Base-by-base conservation (phyloP, 140 eudicot genomes). In the Erigeron philadelphicus region DNA sequence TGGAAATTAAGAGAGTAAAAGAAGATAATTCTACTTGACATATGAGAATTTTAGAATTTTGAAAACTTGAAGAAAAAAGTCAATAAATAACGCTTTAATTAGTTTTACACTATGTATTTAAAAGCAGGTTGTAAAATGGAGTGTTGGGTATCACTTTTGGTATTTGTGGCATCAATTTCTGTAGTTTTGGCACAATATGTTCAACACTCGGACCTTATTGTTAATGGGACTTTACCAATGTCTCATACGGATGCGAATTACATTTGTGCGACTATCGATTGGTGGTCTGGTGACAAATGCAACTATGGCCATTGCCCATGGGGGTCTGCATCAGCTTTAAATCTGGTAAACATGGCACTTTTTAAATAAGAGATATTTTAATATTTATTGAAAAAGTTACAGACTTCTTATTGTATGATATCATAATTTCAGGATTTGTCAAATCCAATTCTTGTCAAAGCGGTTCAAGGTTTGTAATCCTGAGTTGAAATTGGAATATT, bases 241-340 rank as follows among this genome's bases (percentile, higher is more conserved):
- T 84, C 88, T 49, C 77, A 77, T 15, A 91, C 97, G 19, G 95
- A 88, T 84, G 78, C 66, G 7, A 82, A 88, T 74, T 91, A 80
- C 73, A 81, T 91, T 0, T 91, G 97, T 72, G 97, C 96, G 19
- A 91, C 98, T 46, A 84, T 91, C 57, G 98, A 91, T 79, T 91
- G 98, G 98, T 91, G 98, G 98, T 96, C 98, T 71, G 80, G 82
- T 54, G 88, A 88, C 25, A 88, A 91, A 77, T 91, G 97, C 66
- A 78, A 86, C 79, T 91, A 91, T 73, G 48, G 84, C 72, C 88
- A 80, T 57, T 88, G 98, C 76, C 96, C 98, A 3, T 91, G 98
- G 98, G 95, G 91, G 9, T 82, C 85, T 18, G 77, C 98, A 15
- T 91, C 98, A 1, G 82, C 82, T 44, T 55, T 86, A 70, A 88